Conservation (phyloP, 495 filamentous ascomycete species). For the Xylaria acuta region DNA sequence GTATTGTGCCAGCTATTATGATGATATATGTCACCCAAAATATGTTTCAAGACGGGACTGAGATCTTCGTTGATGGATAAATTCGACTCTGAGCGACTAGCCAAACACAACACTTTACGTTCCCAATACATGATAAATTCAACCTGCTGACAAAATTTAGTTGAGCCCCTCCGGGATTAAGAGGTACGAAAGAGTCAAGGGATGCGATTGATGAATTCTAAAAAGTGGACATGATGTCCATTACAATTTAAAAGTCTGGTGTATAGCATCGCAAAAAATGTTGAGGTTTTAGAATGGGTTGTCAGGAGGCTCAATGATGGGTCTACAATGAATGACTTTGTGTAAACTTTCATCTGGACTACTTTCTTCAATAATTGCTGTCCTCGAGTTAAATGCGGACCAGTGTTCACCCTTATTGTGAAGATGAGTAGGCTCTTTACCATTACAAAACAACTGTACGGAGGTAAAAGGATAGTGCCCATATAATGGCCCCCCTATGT, state of each 20-base stretch:
- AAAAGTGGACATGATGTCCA: background rate
- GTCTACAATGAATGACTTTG: background rate
- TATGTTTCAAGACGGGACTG: constrained; percentile 47
- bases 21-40: constrained; percentile 38
- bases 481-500: background rate
- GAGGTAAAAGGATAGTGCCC: background rate
- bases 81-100: constrained; percentile 18
- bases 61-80: constrained; percentile 44
- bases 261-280: background rate
- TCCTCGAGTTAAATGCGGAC: background rate
- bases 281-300: background rate
- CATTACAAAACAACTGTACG: background rate
- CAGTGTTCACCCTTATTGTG: background rate
- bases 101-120: background rate
- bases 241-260: background rate
- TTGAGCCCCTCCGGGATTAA: background rate
- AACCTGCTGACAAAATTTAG: background rate
- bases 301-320: background rate
- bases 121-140: background rate
- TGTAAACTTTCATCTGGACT: background rate
- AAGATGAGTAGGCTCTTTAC: background rate
- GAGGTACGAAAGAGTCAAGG: background rate
- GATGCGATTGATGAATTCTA: background rate
- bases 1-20: constrained; percentile 31
- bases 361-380: background rate